Evolutionary conservation across 352 stramenopile genomes (phyloP).

Genomic region (Phytophthora parvispora): DNA sequence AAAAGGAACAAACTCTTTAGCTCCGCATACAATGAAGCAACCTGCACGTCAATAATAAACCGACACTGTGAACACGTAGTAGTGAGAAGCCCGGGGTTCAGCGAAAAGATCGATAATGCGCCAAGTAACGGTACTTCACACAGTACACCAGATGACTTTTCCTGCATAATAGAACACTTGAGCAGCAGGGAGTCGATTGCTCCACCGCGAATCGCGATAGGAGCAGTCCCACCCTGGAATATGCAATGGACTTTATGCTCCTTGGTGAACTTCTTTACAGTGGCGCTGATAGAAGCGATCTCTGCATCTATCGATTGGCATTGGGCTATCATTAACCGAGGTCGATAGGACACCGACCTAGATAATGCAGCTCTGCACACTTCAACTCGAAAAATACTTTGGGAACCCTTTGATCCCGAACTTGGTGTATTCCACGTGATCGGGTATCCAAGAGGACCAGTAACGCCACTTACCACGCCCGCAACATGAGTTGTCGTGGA

Average conservation of each 20-base stretch:
- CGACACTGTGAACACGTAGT: conserved; percentile 21
- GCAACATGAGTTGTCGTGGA: conserved; percentile 12
- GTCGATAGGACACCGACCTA: conserved; percentile 24
- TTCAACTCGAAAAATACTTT: conserved; percentile 44
- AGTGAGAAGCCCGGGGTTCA: conserved; percentile 24
- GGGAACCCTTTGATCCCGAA: neutral
- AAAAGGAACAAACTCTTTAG: conserved; percentile 26
- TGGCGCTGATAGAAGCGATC: conserved; percentile 42
- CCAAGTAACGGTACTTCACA: conserved; percentile 22
- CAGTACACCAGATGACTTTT: conserved; percentile 38
- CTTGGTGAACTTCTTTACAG: conserved; percentile 9
- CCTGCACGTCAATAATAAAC: conserved; percentile 14
- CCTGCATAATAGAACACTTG: conserved; percentile 30
- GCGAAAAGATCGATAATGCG: conserved; percentile 29
- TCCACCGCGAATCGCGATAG: conserved; percentile 13
- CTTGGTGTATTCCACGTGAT: conserved; percentile 18
- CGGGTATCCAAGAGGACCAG: conserved; percentile 28
- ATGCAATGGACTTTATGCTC: conserved; percentile 5
- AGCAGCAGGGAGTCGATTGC: conserved; percentile 15
- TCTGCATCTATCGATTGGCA: conserved; percentile 33
- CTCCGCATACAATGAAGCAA: conserved; percentile 29
- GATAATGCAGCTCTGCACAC: conserved; percentile 26
- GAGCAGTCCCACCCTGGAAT: conserved; percentile 39
- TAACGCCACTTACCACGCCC: conserved; percentile 13
- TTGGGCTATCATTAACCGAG: conserved; percentile 31